Evolutionary conservation across 108 stramenopile genomes (phyloP).

Genomic region (Fragilaria crotonensis): DNA sequence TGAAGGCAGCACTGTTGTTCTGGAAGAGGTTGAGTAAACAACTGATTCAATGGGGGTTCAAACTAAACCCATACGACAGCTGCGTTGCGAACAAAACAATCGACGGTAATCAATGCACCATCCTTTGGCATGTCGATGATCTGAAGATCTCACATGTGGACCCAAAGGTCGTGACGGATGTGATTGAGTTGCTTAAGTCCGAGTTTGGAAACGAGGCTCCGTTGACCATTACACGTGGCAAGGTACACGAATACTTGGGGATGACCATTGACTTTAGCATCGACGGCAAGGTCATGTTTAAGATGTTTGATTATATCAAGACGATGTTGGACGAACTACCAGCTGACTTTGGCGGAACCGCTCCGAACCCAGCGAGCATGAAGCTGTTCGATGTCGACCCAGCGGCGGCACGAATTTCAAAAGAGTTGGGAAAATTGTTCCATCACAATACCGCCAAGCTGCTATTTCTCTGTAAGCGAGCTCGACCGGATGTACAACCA

Average conservation of each 20-base stretch:
- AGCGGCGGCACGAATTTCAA: neutral
- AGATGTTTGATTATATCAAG: constrained; percentile 13
- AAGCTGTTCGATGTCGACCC: constrained; percentile 23
- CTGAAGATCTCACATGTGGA: constrained; percentile 26
- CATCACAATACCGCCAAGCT: constrained; percentile 8
- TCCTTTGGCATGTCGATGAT: constrained; percentile 25
- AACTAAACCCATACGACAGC: constrained; percentile 32
- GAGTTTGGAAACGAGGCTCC: constrained; percentile 13
- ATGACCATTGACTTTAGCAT: constrained; percentile 21
- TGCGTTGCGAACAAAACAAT: constrained; percentile 33
- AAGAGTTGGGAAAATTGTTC: too few relatives aligned
- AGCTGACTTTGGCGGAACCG: constrained; percentile 7
- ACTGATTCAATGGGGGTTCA: constrained; percentile 18
- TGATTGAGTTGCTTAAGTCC: constrained; percentile 4
- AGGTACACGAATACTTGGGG: constrained; percentile 26
- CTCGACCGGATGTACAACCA: constrained; percentile 13
- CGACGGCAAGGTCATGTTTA: constrained; percentile 2
- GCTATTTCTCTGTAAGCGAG: constrained; percentile 17
- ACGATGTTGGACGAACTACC: constrained; percentile 10
- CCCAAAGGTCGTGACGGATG: constrained; percentile 2
- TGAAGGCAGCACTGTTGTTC: constrained; percentile 16
- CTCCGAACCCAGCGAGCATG: constrained; percentile 20
- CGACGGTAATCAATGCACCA: constrained; percentile 12
- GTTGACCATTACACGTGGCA: constrained; percentile 4
- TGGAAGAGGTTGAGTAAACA: constrained; percentile 3